A percentile compares a stretch with the other conserved stretches of the same genome.
Conservation (phyloP, 176 grass and related monocot genomes). For the Phoenix roebelenii region DNA sequence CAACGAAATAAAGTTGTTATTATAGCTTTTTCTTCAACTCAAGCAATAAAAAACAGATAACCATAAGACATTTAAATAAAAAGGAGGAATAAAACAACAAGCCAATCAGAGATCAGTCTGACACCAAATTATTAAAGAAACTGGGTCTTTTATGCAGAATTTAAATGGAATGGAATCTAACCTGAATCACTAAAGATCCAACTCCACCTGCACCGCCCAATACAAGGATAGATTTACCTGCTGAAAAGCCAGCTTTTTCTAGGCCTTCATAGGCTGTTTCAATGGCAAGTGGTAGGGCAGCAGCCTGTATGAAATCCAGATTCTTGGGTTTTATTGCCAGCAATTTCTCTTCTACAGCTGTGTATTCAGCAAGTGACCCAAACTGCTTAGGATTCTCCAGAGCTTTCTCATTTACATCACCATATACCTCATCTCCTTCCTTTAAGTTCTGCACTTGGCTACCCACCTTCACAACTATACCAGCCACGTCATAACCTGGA, state of each 20-base stretch:
- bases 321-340: slow-evolving; percentile 59
- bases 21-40: no score
- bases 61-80: no score
- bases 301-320: slow-evolving; percentile 67
- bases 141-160: neutral
- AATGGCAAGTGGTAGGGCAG: slow-evolving; percentile 50
- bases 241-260: slow-evolving; percentile 39
- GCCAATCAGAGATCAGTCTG: no score
- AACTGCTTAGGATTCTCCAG: slow-evolving; percentile 71
- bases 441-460: slow-evolving; percentile 47
- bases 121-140: no score
- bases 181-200: slow-evolving; percentile 81
- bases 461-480: slow-evolving; percentile 74
- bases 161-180: slow-evolving; percentile 3
- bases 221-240: slow-evolving; percentile 72
- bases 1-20: no score
- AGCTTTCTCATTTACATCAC: slow-evolving; percentile 81
- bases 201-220: slow-evolving; percentile 80
- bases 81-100: neutral
- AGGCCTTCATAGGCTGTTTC: slow-evolving; percentile 67
- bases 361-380: slow-evolving; percentile 80
- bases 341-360: slow-evolving; percentile 80
- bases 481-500: slow-evolving; percentile 80
- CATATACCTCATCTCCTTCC: slow-evolving; percentile 90
- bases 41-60: no score